These are phyloP conservation scores for Coemansia sp. DNA, from an alignment of 192 early-diverging fungal genomes.

Conservation along the genomic window DNA sequence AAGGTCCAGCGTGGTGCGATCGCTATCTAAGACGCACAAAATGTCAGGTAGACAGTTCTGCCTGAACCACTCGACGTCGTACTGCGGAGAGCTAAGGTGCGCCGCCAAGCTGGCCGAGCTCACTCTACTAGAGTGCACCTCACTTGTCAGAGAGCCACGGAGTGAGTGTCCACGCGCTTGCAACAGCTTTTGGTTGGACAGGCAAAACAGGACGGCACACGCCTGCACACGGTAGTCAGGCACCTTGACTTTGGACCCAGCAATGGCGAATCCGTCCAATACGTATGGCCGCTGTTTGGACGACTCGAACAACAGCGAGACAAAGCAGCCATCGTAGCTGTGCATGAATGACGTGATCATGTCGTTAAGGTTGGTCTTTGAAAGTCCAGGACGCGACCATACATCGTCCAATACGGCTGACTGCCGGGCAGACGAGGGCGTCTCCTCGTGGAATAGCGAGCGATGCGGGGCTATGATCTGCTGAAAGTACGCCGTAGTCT, in stretches of 20 bases:
- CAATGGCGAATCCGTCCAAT: conserved; percentile 42
- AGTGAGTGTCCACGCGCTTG: conserved; percentile 28
- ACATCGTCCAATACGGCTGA: conserved; percentile 31
- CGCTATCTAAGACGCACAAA: conserved; percentile 34
- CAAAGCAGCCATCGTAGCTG: conserved; percentile 43
- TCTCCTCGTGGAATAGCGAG: conserved; percentile 39
- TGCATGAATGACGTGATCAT: conserved; percentile 33
- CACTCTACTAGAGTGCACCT: conserved; percentile 23
- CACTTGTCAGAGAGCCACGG: conserved; percentile 30
- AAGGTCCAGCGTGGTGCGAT: conserved; percentile 26
- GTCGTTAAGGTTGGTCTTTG: conserved; percentile 35
- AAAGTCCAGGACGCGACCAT: conserved; percentile 34
- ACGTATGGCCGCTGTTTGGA: conserved; percentile 38
- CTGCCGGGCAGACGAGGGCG: conserved; percentile 17
- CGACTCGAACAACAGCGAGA: conserved; percentile 56
- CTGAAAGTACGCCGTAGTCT: conserved; percentile 53
- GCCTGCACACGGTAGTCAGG: conserved; percentile 51
- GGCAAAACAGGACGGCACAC: conserved; percentile 47
- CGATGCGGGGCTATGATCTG: conserved; percentile 41
- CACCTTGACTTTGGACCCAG: conserved; percentile 39
- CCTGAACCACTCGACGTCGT: conserved; percentile 50
- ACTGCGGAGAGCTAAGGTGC: conserved; percentile 15
- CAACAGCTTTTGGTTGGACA: conserved; percentile 37
- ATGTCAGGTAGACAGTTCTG: conserved; percentile 55
- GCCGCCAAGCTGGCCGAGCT: neutral